Conservation (phyloP, 257 asterid genomes). For the Nicotiana benthamiana region DNA sequence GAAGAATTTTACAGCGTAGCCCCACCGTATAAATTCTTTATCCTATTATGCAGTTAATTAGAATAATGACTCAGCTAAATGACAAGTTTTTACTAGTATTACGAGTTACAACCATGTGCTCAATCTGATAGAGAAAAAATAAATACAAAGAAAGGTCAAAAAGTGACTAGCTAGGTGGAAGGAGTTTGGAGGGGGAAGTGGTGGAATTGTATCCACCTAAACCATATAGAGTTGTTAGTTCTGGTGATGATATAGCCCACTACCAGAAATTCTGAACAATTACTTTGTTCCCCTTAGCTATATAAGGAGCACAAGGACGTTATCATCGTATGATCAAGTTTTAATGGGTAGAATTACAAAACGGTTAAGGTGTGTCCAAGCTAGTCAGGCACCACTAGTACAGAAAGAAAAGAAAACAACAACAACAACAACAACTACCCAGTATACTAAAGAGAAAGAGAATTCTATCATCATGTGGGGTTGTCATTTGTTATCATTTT, state of each 20-base stretch:
- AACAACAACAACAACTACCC: too few relatives aligned
- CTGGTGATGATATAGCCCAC: not conserved
- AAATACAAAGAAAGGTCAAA: not conserved
- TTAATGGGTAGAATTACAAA: not conserved
- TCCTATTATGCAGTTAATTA: not conserved
- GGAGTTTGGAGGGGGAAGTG: not conserved
- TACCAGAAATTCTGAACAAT: not conserved
- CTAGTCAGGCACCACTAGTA: not conserved
- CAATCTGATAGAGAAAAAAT: not conserved
- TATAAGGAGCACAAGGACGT: too few relatives aligned
- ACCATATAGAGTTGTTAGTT: not conserved
- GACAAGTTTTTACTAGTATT: not conserved
- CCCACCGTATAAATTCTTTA: not conserved
- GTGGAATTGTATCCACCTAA: not conserved
- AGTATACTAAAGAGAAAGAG: too few relatives aligned
- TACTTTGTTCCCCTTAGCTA: not conserved
- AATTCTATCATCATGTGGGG: not conserved
- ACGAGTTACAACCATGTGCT: not conserved
- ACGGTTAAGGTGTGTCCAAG: not conserved
- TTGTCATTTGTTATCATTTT: slow-evolving; percentile 1
- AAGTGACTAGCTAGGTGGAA: not conserved
- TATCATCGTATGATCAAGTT: not conserved
- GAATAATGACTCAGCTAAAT: not conserved
- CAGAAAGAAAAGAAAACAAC: not conserved
- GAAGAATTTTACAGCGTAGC: not conserved